These are phyloP conservation scores for Helotiales sp. DNA, from an alignment of 2,329 filamentous ascomycete genomes.

Conservation along the genomic window DNA sequence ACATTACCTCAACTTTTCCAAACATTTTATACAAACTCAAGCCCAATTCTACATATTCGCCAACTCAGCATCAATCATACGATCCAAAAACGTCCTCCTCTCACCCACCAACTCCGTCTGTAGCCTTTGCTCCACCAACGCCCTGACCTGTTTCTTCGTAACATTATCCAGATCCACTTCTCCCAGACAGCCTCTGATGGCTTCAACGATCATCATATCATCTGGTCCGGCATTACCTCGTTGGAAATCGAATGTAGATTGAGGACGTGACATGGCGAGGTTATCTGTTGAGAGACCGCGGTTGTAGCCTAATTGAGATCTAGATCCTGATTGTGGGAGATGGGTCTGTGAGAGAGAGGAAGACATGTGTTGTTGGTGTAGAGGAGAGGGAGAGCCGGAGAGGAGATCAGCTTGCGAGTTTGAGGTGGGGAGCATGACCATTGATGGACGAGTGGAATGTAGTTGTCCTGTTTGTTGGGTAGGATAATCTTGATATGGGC, in stretches of 20 bases:
- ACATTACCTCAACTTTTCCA: not conserved
- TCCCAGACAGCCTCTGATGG: constrained; percentile 76
- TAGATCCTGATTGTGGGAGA: constrained; percentile 11
- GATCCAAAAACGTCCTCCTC: constrained; percentile 84
- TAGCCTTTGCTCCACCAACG: constrained; percentile 87
- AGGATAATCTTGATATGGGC: constrained; percentile 58
- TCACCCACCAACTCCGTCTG: constrained; percentile 83
- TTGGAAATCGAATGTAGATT: constrained; percentile 62
- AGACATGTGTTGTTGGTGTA: constrained; percentile 32
- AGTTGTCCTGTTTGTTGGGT: constrained; percentile 30
- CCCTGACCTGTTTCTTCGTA: constrained; percentile 95
- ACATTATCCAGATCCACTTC: constrained; percentile 96
- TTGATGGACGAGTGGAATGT: constrained; percentile 53
- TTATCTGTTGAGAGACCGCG: constrained; percentile 47
- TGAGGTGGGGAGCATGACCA: constrained; percentile 54
- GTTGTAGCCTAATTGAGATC: constrained; percentile 35
- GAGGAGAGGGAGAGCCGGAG: constrained; percentile 35
- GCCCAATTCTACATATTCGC: constrained; percentile 73
- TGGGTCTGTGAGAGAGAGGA: too few relatives aligned
- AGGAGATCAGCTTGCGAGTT: constrained; percentile 34
- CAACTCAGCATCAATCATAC: constrained; percentile 89
- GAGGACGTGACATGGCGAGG: constrained; percentile 42
- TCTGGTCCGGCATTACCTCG: constrained; percentile 63
- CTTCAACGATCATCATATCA: constrained; percentile 78
- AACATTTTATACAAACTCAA: not conserved